These are phyloP conservation scores for Castanea sativa DNA, from an alignment of 306 rosid species.

Conservation along the genomic window DNA sequence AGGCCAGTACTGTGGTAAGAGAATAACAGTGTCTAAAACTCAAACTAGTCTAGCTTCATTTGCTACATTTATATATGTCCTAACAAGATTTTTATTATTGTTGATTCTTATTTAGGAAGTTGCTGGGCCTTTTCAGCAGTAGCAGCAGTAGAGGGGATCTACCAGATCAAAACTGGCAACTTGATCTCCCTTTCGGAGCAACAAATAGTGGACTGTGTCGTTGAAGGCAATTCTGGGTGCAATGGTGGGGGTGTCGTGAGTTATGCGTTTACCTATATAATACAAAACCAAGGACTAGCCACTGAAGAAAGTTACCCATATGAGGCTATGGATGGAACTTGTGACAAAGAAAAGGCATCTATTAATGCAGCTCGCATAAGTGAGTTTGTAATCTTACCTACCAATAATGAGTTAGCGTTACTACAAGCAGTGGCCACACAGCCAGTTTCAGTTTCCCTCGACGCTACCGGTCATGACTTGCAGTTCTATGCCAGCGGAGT, in stretches of 20 bases:
- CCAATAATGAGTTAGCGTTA: constrained; percentile 16
- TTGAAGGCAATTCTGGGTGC: background rate
- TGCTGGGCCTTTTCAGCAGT: constrained; percentile 24
- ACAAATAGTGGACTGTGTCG: constrained; percentile 34
- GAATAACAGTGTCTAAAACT: no score
- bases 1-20: no score
- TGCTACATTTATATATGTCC: no score
- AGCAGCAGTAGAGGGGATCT: constrained; percentile 17
- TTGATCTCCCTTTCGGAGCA: constrained; percentile 35
- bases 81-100: background rate
- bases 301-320: constrained; percentile 25
- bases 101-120: background rate
- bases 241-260: background rate
- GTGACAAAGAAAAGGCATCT: background rate
- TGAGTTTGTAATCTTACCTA: constrained; percentile 15
- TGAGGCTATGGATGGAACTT: background rate
- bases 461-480: no score
- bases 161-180: constrained; percentile 16
- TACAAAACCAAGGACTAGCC: constrained; percentile 8
- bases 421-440: constrained; percentile 11
- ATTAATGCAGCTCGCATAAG: background rate
- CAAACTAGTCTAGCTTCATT: no score
- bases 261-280: background rate
- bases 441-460: no score
- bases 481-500: no score